Conservation (phyloP, 23 red algal species). For the Cyanidioschyzon merolae region DNA sequence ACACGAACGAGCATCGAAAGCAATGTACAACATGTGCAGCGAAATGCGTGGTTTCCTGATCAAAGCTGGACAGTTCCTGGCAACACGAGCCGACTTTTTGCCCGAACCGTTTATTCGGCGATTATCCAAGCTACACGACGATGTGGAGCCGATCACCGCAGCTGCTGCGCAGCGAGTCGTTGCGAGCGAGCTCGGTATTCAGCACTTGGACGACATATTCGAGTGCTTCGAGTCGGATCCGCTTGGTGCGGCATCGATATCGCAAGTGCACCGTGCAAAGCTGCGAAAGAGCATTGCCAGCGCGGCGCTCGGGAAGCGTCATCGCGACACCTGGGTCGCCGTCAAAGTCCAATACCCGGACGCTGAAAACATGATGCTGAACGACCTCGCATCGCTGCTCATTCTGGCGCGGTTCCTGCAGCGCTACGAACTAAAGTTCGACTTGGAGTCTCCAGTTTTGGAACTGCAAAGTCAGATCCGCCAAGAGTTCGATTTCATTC, state of each 20-base stretch:
- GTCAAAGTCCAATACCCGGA: constrained; percentile 65
- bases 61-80: constrained; percentile 38
- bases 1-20: constrained; percentile 15
- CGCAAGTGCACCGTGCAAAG: constrained; percentile 62
- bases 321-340: constrained; percentile 23
- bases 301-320: not conserved
- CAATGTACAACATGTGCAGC: constrained; percentile 25
- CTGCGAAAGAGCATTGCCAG: not conserved
- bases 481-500: constrained; percentile 60
- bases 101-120: constrained; percentile 14
- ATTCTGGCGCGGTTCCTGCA: constrained; percentile 43
- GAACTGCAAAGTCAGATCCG: constrained; percentile 44
- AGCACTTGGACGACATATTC: constrained; percentile 24
- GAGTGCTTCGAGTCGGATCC: constrained; percentile 35
- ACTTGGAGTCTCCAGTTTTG: constrained; percentile 41
- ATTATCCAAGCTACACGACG: constrained; percentile 4
- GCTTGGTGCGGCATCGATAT: constrained; percentile 51
- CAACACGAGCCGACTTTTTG: constrained; percentile 27
- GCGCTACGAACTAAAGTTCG: constrained; percentile 56
- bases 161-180: constrained; percentile 18
- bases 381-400: constrained; percentile 54
- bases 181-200: constrained; percentile 23
- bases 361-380: constrained; percentile 42
- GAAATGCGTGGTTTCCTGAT: constrained; percentile 25
- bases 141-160: constrained; percentile 10